Conservation (phyloP, 352 stramenopile species). For the Globisporangium uncinulatum region DNA sequence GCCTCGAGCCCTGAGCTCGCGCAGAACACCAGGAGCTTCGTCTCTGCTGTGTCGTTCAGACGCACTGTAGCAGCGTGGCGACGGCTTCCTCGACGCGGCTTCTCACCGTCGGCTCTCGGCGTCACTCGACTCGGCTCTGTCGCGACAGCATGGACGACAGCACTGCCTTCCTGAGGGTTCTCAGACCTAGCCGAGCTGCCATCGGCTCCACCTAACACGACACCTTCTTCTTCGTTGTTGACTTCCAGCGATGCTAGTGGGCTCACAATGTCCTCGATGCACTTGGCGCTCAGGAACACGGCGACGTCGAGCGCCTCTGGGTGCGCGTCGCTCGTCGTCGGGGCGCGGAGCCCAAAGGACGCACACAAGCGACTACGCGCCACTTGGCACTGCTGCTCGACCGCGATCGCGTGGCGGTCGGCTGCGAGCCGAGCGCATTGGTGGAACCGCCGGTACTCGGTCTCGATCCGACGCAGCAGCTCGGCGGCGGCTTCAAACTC, state of each 20-base stretch:
- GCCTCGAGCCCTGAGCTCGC: slow-evolving; percentile 5
- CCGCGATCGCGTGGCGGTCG: slow-evolving; percentile 45
- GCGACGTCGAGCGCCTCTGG: slow-evolving; percentile 32
- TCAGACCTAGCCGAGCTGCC: neutral
- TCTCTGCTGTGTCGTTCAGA: neutral
- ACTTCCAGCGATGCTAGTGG: neutral
- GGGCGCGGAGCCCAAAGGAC: slow-evolving; percentile 32
- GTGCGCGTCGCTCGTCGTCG: neutral
- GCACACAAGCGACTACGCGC: slow-evolving; percentile 41
- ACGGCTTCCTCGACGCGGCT: neutral
- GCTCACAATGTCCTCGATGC: slow-evolving; percentile 38
- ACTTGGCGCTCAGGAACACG: slow-evolving; percentile 40
- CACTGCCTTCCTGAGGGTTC: slow-evolving; percentile 7
- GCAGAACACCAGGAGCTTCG: neutral
- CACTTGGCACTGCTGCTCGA: slow-evolving; percentile 33
- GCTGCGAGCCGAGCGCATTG: slow-evolving; percentile 34
- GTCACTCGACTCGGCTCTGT: neutral
- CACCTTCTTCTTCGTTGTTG: neutral
- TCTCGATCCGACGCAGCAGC: slow-evolving; percentile 67
- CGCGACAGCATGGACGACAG: no score
- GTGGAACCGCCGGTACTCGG: slow-evolving; percentile 73
- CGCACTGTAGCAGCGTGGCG: no score
- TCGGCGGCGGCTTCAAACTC: slow-evolving; percentile 48
- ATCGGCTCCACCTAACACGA: neutral
- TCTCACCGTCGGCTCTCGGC: slow-evolving; percentile 1